These are phyloP conservation scores for Antrodiella citrinella DNA, from an alignment of 768 basidiomycete genomes.

Conservation along the genomic window DNA sequence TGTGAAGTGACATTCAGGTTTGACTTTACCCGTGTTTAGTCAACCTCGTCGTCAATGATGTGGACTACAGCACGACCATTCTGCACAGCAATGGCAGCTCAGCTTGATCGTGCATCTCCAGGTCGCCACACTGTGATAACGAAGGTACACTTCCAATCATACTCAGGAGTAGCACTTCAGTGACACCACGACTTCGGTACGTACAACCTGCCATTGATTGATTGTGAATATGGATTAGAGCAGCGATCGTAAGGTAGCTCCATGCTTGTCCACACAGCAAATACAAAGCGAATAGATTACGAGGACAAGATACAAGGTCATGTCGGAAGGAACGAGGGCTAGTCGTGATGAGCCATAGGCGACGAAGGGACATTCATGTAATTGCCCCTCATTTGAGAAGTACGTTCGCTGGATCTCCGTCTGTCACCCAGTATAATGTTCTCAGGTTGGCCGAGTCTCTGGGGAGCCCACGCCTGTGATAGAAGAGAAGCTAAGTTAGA, in stretches of 20 bases:
- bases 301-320: not conserved
- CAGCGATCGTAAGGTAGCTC: not conserved
- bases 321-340: not conserved
- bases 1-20: not conserved
- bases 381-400: slow-evolving; percentile 31
- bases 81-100: not conserved
- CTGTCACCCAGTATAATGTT: slow-evolving; percentile 40
- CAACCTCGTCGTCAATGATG: not conserved
- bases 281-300: not conserved
- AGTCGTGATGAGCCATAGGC: slow-evolving; percentile 4
- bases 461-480: not conserved
- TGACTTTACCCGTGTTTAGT: not conserved
- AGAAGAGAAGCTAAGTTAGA: slow-evolving; percentile 42
- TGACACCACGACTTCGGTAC: not conserved
- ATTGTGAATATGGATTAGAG: not conserved
- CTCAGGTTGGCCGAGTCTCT: slow-evolving; percentile 33
- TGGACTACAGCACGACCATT: not conserved
- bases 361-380: slow-evolving; percentile 36
- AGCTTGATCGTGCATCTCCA: not conserved
- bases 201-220: not conserved
- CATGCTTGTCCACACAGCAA: not conserved
- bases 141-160: not conserved
- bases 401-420: slow-evolving; percentile 15
- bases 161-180: not conserved
- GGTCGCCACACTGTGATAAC: not conserved